Percentiles rank a stretch among this genome's conserved stretches.
Evolutionary conservation across 441 rosid species (phyloP).

Genomic region (Kokia cookei): DNA sequence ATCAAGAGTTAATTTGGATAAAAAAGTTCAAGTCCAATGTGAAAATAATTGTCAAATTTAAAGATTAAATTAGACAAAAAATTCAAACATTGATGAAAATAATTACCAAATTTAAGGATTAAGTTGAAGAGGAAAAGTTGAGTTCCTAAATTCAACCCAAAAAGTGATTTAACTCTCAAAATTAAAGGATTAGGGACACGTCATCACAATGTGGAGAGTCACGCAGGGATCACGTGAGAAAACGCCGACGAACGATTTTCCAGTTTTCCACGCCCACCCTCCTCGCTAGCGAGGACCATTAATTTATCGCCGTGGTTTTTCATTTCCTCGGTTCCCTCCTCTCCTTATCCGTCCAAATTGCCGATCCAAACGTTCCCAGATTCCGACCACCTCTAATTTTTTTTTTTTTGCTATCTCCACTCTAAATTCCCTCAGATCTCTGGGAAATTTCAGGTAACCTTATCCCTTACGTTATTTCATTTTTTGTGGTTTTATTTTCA

Average conservation of each 20-base stretch:
- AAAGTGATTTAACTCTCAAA: background rate
- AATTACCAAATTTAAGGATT: too few species aligned
- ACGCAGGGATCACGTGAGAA: constrained; percentile 25
- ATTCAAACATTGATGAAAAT: too few species aligned
- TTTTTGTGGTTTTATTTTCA: background rate
- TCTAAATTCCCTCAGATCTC: background rate
- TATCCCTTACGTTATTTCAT: background rate
- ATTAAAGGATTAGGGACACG: background rate
- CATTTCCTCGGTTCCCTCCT: constrained; percentile 31
- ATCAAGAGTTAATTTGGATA: too few species aligned
- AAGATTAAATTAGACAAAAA: too few species aligned
- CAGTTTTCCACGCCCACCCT: constrained; percentile 6
- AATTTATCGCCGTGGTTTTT: constrained; percentile 40
- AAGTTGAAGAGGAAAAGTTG: too few species aligned
- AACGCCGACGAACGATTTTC: constrained; percentile 24
- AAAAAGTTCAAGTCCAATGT: too few species aligned
- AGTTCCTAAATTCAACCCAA: too few species aligned
- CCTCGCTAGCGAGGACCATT: constrained; percentile 14
- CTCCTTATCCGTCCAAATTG: constrained; percentile 14
- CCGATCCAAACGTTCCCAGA: constrained; percentile 22
- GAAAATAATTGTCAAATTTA: too few species aligned
- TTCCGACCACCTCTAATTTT: constrained; percentile 21
- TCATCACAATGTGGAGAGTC: background rate
- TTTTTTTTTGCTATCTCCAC: constrained; percentile 5
- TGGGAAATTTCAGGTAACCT: constrained; percentile 8